phyloP scores from a whole-genome alignment of 352 stramenopile species.

The Pythium phragmiticola region DNA sequence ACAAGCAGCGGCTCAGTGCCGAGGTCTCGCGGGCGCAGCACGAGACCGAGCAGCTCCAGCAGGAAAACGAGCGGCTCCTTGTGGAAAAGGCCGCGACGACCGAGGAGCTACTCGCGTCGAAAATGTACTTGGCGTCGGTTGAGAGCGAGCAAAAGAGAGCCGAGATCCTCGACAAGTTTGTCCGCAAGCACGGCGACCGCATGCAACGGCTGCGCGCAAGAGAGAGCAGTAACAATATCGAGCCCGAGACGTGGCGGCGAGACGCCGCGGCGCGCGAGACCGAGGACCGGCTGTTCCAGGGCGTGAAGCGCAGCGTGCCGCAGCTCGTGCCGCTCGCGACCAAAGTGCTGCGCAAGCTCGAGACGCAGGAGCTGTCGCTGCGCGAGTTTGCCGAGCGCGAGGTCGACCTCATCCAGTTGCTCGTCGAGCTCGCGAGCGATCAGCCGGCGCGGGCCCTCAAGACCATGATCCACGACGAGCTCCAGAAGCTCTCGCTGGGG shows the following conservation, averaged over 20 bases:
- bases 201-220: conserved; percentile 44
- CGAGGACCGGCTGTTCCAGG: conserved; percentile 53
- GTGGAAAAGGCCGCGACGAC: conserved; percentile 58
- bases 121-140: conserved; percentile 69
- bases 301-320: conserved; percentile 65
- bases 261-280: conserved; percentile 40
- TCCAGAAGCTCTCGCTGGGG: conserved; percentile 43
- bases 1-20: conserved; percentile 49
- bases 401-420: conserved; percentile 79
- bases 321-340: conserved; percentile 65
- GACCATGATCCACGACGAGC: conserved; percentile 69
- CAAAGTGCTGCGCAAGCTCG: conserved; percentile 65
- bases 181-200: conserved; percentile 75
- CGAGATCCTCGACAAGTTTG: conserved; percentile 72
- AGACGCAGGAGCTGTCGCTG: conserved; percentile 72
- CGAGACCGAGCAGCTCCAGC: conserved; percentile 48
- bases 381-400: conserved; percentile 72
- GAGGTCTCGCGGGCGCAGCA: conserved; percentile 59
- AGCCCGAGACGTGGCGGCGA: conserved; percentile 37
- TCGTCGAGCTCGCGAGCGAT: conserved; percentile 76
- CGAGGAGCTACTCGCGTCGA: conserved; percentile 62
- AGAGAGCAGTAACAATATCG: conserved; percentile 14
- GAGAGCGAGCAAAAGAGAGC: conserved; percentile 77
- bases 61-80: conserved; percentile 66
- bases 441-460: conserved; percentile 60